Base-by-base conservation (phyloP, 371 early-diverging fungal species). In the Mortierella sp. region DNA sequence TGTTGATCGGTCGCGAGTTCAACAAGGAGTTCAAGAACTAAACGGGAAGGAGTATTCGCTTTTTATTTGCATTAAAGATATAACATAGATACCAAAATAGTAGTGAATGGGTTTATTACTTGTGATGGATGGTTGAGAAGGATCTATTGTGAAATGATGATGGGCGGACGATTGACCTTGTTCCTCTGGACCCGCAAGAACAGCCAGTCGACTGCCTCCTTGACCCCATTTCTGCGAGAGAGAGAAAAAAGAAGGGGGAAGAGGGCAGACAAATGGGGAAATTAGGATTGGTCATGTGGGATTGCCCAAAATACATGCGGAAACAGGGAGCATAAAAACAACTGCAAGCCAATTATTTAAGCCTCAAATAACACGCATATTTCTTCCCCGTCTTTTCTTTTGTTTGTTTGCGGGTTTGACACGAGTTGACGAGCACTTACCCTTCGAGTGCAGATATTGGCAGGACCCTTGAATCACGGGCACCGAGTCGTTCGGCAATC, bases 161-260 rank as follows among this genome's bases (percentile, higher is more conserved):
- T 86, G 4, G 97, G 97, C 24, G 96, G 96, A 58, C 96, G 87
- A 79, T 93, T 91, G 61, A 88, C 86, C 73, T 92, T 93, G 87
- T 97, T 97, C 53, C 93, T 88, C 65, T 94, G 92, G 70, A 97
- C 85, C 43, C 97, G 89, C 63, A 91, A 47, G 48, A 88, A 87
- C 26, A 97, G 85, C 97, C 97, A 97, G 73, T 96, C 96, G 10
- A 96, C 90, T 2, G 96, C 95, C 48, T 96, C 96, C 73, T 91
- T 81, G 7, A 97, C 95, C 0, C 96, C 96, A 75, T 92, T 89
- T 16, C 97, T 95, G 22, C 1, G 45, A 61, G 26, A 68, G 39
- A 63, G n/a, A 34, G 29, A 43, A 48, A 29, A 26, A 26, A 64
- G 40, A n/a, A 2, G 34, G 9, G 13, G 40, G 37, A 22, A 69